These are phyloP conservation scores for Tinospora cordifolia DNA, from an alignment of 164 flowering plant species.

Conservation along the genomic window DNA sequence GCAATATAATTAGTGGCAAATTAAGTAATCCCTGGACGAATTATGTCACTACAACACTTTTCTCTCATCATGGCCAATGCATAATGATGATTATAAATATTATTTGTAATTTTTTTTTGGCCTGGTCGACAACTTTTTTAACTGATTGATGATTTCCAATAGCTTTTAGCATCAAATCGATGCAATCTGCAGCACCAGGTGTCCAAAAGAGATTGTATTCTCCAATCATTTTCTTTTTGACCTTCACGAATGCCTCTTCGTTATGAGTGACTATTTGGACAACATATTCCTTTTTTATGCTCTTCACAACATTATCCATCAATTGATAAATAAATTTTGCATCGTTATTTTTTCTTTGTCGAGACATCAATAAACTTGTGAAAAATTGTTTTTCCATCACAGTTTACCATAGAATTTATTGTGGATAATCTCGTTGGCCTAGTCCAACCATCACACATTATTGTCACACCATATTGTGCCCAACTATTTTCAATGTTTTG, in stretches of 20 bases:
- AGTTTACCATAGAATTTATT: not conserved
- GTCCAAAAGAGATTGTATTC: not conserved
- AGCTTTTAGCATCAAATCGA: slow-evolving; percentile 1
- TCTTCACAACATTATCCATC: not conserved
- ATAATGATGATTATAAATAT: not conserved
- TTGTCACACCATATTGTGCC: too few relatives aligned
- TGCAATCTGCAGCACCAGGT: not conserved
- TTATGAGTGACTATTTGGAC: slow-evolving; percentile 1
- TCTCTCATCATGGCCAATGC: slow-evolving; percentile 9
- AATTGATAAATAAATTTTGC: not conserved
- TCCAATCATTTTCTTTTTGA: not conserved
- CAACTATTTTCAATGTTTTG: too few relatives aligned
- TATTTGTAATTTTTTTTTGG: not conserved
- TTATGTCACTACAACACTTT: not conserved
- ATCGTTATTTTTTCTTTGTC: not conserved
- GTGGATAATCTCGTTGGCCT: too few relatives aligned
- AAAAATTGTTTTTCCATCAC: not conserved
- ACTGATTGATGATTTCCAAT: not conserved
- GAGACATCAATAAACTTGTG: slow-evolving; percentile 1
- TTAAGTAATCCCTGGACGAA: not conserved
- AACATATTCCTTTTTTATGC: not conserved
- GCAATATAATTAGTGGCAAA: not conserved
- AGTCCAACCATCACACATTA: too few relatives aligned
- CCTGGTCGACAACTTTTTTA: not conserved
- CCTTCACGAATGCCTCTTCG: not conserved